These are phyloP conservation scores for Zea mays DNA, from an alignment of 176 grass and related monocot genomes.

Conservation along the genomic window Zm-B73-REFERENCE-NAM-5.0 NC_050097.1:117944501-117945000, in stretches of 20 bases:
- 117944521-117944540: constrained; percentile 11
- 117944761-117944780: constrained; percentile 29
- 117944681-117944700: constrained; percentile 20
- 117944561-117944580: neutral
- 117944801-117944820: constrained; percentile 34
- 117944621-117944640: neutral
- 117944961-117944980: constrained; percentile 76
- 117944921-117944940: constrained; percentile 83
- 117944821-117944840: constrained; percentile 47
- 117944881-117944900: constrained; percentile 74
- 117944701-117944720: constrained; percentile 60
- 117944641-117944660: neutral
- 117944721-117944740: constrained; percentile 60
- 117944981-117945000: constrained; percentile 53
- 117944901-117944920: constrained; percentile 76
- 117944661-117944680: constrained; percentile 51
- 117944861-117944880: constrained; percentile 74
- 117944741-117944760: constrained; percentile 26
- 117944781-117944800: constrained; percentile 18
- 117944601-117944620: neutral
- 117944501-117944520: constrained; percentile 11
- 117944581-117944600: neutral
- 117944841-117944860: constrained; percentile 83
- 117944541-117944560: constrained; percentile 8
- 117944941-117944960: constrained; percentile 61